Conservation (phyloP, 768 basidiomycete genomes). For the Podaxis pistillaris region DNA sequence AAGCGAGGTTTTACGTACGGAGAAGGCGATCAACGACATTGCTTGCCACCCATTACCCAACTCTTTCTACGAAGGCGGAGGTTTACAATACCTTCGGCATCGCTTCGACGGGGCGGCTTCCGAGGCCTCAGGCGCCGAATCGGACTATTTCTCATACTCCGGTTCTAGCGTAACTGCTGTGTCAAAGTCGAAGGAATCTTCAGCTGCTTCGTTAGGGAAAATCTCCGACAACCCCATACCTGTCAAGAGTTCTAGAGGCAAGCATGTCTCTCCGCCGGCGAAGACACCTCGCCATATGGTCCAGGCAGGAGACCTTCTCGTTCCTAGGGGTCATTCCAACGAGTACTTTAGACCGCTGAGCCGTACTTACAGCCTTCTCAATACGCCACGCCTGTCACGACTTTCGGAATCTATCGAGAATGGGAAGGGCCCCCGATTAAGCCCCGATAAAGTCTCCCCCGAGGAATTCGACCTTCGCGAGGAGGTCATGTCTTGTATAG, state of each 20-base stretch:
- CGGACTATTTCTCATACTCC: constrained; percentile 55
- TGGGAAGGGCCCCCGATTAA: constrained; percentile 20
- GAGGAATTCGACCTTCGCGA: constrained; percentile 94
- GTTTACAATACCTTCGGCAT: constrained; percentile 84
- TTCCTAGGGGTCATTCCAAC: constrained; percentile 47
- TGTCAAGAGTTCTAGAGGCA: constrained; percentile 1
- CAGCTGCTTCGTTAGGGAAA: constrained; percentile 28
- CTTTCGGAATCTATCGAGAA: constrained; percentile 27
- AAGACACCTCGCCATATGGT: constrained; percentile 53
- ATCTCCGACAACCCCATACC: constrained; percentile 22
- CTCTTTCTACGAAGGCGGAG: constrained; percentile 90
- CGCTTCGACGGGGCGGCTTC: constrained; percentile 71
- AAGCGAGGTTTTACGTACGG: constrained; percentile 91
- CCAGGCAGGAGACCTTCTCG: constrained; percentile 76
- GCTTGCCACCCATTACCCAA: constrained; percentile 92
- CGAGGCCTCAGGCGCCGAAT: constrained; percentile 46
- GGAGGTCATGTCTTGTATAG: constrained; percentile 96
- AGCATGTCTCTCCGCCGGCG: constrained; percentile 3
- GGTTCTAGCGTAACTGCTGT: constrained; percentile 20
- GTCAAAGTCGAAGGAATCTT: constrained; percentile 22
- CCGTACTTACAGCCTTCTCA: constrained; percentile 49
- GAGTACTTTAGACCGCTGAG: constrained; percentile 45
- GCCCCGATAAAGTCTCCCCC: constrained; percentile 26
- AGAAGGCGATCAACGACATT: constrained; percentile 95
- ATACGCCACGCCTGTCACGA: constrained; percentile 45